phyloP scores from a whole-genome alignment of 2,329 filamentous ascomycete genomes.

The Neophaeococcomyces mojaviensis region DNA sequence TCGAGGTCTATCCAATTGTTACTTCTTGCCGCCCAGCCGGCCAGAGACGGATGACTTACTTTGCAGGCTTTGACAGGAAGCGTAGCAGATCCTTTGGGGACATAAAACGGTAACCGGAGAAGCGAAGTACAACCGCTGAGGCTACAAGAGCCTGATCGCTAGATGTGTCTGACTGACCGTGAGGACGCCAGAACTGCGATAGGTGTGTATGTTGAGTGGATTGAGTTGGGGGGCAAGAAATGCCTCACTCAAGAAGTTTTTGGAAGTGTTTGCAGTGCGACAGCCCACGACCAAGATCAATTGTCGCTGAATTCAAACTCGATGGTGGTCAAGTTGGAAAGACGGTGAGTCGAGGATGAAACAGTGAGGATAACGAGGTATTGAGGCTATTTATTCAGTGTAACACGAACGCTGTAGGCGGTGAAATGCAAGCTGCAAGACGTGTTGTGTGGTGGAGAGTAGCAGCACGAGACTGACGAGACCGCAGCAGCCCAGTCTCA shows the following conservation, averaged over 20 bases:
- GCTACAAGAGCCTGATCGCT: constrained; percentile 2
- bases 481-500: neutral
- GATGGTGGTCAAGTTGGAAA: neutral
- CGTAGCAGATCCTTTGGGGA: constrained; percentile 82
- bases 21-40: neutral
- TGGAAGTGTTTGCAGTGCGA: neutral
- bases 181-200: constrained; percentile 8
- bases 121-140: neutral
- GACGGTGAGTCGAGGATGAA: neutral
- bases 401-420: neutral
- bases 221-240: neutral
- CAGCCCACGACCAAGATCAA: too few species aligned
- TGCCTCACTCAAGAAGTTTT: constrained; percentile 5
- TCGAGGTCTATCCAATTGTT: constrained; percentile 48
- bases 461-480: neutral
- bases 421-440: neutral
- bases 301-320: too few species aligned
- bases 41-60: constrained; percentile 51
- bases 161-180: neutral
- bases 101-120: constrained; percentile 57
- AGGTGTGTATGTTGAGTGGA: neutral
- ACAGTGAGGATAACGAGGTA: neutral
- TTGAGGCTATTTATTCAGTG: neutral
- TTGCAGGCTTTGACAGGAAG: constrained; percentile 89
- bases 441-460: constrained; percentile 4